Evolutionary conservation across 805 yeast genomes (phyloP), one percentile per base, ranked within the genome.

Genomic region (Suhomyces prunicola): DNA sequence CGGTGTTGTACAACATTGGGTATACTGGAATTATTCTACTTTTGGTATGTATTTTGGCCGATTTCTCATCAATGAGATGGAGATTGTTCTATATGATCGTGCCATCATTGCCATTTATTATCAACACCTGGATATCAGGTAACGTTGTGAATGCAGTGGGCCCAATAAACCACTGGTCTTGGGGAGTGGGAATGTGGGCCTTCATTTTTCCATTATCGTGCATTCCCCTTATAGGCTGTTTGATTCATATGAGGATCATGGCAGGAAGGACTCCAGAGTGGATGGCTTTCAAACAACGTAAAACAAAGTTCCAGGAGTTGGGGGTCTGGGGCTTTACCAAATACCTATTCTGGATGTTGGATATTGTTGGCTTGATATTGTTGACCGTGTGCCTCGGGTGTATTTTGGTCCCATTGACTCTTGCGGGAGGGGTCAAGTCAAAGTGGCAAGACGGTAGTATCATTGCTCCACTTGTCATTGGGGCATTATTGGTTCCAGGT

Each of bases 351-450:
- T 67, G 66, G 60, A 71, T 70, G 50, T 67, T 72, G 50, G 78
- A 74, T 59, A 52, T 70, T 26, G 50, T 70, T 47, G 79, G 78
- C 19, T 61, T 65, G 22, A 36, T 73, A 31, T 50, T 74, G 26
- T 52, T 74, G 45, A 57, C 65, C 51, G 71, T 68, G 12, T 72
- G 69, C 15, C 64, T 72, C 35, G 67, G 69, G 19, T 59, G 70
- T 26, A 62, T 72, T 50, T 60, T 74, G 50, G 67, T 73, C 15
- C 77, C 79, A 33, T 67, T 74, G 60, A 64, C 68, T 24, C 51
- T 74, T n/a, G 66, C 68, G 12, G 62, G 66, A 23, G 65, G 64
- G 50, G 65, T 58, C 22, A 40, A 51, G 35, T 40, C 49, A 22
- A 53, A 51, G 27, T 62, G 64, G 64, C 42, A 53, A 29, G 29